Conservation (phyloP, 345 rosid genomes). For the Eucalyptus fibrosa region DNA sequence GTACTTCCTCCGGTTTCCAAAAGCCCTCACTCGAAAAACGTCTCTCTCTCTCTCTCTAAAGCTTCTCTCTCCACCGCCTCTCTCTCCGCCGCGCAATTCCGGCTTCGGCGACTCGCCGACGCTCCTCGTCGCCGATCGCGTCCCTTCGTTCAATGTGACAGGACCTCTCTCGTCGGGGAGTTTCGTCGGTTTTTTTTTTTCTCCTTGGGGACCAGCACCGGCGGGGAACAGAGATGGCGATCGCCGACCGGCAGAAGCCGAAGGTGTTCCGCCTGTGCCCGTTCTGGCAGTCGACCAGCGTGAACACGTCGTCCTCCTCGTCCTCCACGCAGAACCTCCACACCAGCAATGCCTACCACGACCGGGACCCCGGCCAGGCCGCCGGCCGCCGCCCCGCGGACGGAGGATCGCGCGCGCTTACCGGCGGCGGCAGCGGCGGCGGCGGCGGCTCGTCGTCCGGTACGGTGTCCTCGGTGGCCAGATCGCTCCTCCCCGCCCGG, state of each 20-base stretch:
- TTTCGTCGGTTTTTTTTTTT: not conserved
- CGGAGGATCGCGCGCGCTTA: not conserved
- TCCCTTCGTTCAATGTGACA: not conserved
- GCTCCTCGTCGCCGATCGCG: not conserved
- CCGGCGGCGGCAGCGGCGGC: not conserved
- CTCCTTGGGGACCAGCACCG: not conserved
- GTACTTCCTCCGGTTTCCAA: not conserved
- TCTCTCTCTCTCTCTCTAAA: not conserved
- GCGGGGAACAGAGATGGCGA: conserved; percentile 26
- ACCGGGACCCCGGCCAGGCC: not conserved
- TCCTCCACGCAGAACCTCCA: conserved; percentile 47
- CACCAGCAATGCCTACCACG: conserved; percentile 3
- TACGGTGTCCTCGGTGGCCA: conserved; percentile 67
- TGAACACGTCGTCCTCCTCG: conserved; percentile 31
- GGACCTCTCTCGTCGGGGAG: not conserved
- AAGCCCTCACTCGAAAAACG: not conserved
- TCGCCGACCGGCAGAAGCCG: conserved; percentile 32
- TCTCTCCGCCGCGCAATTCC: not conserved
- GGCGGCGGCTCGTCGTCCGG: not conserved
- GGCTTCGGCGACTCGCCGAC: not conserved
- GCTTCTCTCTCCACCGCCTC: not conserved
- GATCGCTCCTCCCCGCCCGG: conserved; percentile 78
- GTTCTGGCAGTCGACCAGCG: conserved; percentile 46
- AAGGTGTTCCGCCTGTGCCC: conserved; percentile 59
- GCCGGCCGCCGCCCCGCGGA: conserved; percentile 3